Evolutionary conservation across 768 basidiomycete species (phyloP).

Genomic region (Leucocoprinus sp.): DNA sequence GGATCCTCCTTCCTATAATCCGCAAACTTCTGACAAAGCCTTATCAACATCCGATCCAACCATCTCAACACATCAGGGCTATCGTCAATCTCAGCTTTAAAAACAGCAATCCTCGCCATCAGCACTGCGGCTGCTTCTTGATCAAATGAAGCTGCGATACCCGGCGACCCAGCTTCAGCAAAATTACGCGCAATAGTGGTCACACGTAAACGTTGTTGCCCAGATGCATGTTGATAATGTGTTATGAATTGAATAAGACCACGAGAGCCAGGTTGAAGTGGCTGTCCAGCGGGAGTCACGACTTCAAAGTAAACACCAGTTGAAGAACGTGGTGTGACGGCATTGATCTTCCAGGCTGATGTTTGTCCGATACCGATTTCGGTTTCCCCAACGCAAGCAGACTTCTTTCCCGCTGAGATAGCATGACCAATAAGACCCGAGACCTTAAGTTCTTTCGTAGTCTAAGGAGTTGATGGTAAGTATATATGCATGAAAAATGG

Average conservation of each 20-base stretch:
- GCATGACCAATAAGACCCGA: slow-evolving; percentile 97
- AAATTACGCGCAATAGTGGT: slow-evolving; percentile 97
- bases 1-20: slow-evolving; percentile 99
- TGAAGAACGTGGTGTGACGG: slow-evolving; percentile 79
- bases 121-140: slow-evolving; percentile 97
- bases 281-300: slow-evolving; percentile 93
- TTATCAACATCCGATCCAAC: slow-evolving; percentile 98
- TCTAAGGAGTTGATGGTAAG: slow-evolving; percentile 36
- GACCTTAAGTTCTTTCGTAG: slow-evolving; percentile 97
- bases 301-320: slow-evolving; percentile 97
- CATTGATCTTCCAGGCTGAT: slow-evolving; percentile 96
- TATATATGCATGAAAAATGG: not conserved
- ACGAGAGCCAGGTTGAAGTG: slow-evolving; percentile 79
- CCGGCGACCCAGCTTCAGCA: slow-evolving; percentile 93
- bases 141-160: slow-evolving; percentile 90
- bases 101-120: slow-evolving; percentile 98
- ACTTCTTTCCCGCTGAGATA: slow-evolving; percentile 96
- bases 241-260: slow-evolving; percentile 98
- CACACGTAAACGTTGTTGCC: slow-evolving; percentile 92
- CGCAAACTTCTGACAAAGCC: slow-evolving; percentile 98
- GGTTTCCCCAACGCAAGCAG: slow-evolving; percentile 93
- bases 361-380: slow-evolving; percentile 99
- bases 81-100: slow-evolving; percentile 99
- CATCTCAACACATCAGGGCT: slow-evolving; percentile 93
- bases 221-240: slow-evolving; percentile 95